These are phyloP conservation scores for Tetradesmus obliquus DNA, from an alignment of 139 green algal genomes.

Conservation along the genomic window DNA sequence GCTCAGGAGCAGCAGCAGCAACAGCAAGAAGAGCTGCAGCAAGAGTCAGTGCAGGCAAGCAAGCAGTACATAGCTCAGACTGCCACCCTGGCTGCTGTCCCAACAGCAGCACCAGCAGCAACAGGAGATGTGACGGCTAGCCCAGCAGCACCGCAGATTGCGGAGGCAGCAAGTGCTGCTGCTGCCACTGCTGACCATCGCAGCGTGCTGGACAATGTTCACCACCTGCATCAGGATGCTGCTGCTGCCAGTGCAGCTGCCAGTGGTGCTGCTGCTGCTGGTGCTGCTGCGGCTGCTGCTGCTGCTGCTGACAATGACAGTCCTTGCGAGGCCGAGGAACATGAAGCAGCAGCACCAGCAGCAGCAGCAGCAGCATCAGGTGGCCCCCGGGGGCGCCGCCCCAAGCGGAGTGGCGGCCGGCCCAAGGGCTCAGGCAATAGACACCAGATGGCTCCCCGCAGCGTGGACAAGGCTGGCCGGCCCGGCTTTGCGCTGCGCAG, in stretches of 20 bases:
- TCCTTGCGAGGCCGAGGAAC: not conserved
- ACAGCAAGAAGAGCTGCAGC: not conserved
- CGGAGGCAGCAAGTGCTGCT: not conserved
- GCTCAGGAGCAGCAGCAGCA: not conserved
- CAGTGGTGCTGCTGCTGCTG: not conserved
- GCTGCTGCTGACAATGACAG: not conserved
- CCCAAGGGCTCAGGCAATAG: constrained; percentile 26
- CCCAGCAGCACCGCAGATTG: not conserved
- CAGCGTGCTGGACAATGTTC: no score
- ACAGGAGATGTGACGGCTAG: no score
- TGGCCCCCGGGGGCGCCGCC: no score
- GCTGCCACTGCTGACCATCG: no score
- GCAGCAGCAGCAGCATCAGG: not conserved
- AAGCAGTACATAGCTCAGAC: not conserved
- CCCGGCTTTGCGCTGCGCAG: constrained; percentile 5
- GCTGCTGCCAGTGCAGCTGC: not conserved
- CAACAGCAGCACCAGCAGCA: no score
- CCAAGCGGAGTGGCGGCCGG: not conserved
- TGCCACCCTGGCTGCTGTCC: not conserved
- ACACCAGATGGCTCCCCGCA: constrained; percentile 20
- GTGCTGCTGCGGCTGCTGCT: not conserved
- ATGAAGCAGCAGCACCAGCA: not conserved
- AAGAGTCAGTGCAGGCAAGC: not conserved
- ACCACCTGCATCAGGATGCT: not conserved
- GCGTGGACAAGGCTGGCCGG: not conserved